phyloP scores from a whole-genome alignment of 2,329 filamentous ascomycete species.

The Periconia sp. region DNA sequence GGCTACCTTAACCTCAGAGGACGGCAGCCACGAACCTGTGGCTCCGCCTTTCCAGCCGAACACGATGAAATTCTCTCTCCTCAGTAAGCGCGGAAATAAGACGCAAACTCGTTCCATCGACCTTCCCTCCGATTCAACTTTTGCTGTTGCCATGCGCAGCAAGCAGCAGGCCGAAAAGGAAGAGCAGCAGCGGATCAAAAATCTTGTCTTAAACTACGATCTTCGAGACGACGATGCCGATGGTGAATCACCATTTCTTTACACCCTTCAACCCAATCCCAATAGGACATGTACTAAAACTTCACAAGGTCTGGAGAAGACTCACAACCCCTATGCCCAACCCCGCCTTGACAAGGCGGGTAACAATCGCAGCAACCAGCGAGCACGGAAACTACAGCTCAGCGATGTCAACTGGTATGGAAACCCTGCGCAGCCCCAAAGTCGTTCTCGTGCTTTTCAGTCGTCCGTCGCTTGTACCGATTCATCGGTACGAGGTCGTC shows the following conservation, averaged over 20 bases:
- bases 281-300: slow-evolving; percentile 55
- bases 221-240: slow-evolving; percentile 79
- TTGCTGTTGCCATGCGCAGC: slow-evolving; percentile 93
- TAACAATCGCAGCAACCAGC: slow-evolving; percentile 74
- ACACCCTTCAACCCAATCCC: slow-evolving; percentile 51
- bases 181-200: slow-evolving; percentile 98
- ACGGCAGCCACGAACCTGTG: slow-evolving; percentile 48
- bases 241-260: slow-evolving; percentile 64
- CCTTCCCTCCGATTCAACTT: slow-evolving; percentile 86
- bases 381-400: slow-evolving; percentile 87
- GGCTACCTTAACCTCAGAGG: slow-evolving; percentile 46
- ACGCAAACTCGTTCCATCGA: slow-evolving; percentile 95
- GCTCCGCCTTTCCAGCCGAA: slow-evolving; percentile 42
- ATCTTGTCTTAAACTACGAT: slow-evolving; percentile 94
- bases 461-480: slow-evolving; percentile 7
- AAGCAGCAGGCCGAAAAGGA: slow-evolving; percentile 95
- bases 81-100: slow-evolving; percentile 95
- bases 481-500: slow-evolving; percentile 16
- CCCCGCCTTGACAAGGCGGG: slow-evolving; percentile 62
- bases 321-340: slow-evolving; percentile 50
- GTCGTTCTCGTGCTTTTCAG: slow-evolving; percentile 12
- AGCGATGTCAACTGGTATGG: slow-evolving; percentile 97
- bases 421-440: slow-evolving; percentile 26
- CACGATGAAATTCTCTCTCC: slow-evolving; percentile 95
- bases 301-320: slow-evolving; percentile 48